Percentiles rank a stretch among this genome's conserved stretches.
Conservation (phyloP, 495 filamentous ascomycete species). For the Tuber brumale region DNA sequence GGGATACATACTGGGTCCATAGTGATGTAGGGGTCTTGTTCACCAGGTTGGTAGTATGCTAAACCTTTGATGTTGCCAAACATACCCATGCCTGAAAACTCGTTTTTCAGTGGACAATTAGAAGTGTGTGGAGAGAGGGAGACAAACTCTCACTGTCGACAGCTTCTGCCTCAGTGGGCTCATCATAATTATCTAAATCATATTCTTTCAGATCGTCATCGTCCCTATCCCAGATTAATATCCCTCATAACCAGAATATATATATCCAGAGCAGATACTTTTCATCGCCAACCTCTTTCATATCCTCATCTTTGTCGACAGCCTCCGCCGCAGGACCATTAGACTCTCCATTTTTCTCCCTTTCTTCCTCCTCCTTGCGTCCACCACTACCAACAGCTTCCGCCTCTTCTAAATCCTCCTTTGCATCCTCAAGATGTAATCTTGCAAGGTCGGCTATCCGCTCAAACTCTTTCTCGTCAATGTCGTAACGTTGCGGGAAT, state of each 20-base stretch:
- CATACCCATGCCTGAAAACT: constrained; percentile 60
- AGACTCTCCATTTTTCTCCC: constrained; percentile 46
- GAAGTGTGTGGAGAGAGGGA: neutral
- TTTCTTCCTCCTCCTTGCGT: constrained; percentile 5
- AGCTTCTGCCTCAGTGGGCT: constrained; percentile 48
- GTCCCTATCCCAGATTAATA: constrained; percentile 42
- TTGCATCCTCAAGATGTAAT: constrained; percentile 85
- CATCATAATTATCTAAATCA: constrained; percentile 72
- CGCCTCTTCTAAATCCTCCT: constrained; percentile 60
- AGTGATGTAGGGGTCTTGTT: constrained; percentile 93
- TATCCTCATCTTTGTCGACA: constrained; percentile 43
- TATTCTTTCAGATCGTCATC: constrained; percentile 93
- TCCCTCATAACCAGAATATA: neutral
- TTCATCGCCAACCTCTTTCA: constrained; percentile 19
- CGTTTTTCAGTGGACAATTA: constrained; percentile 7
- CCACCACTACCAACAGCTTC: constrained; percentile 14
- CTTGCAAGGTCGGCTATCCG: constrained; percentile 85
- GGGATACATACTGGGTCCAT: constrained; percentile 51
- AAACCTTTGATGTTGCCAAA: constrained; percentile 91
- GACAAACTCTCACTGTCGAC: constrained; percentile 58
- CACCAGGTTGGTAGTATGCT: constrained; percentile 85
- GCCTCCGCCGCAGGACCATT: constrained; percentile 42
- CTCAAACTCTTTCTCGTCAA: constrained; percentile 86
- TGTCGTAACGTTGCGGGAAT: constrained; percentile 81
- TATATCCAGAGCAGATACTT: constrained; percentile 4